Percentiles rank a stretch among this genome's conserved stretches.
These are phyloP conservation scores for Boletus patriciae DNA, from an alignment of 768 basidiomycete genomes.

Conservation along the genomic window DNA sequence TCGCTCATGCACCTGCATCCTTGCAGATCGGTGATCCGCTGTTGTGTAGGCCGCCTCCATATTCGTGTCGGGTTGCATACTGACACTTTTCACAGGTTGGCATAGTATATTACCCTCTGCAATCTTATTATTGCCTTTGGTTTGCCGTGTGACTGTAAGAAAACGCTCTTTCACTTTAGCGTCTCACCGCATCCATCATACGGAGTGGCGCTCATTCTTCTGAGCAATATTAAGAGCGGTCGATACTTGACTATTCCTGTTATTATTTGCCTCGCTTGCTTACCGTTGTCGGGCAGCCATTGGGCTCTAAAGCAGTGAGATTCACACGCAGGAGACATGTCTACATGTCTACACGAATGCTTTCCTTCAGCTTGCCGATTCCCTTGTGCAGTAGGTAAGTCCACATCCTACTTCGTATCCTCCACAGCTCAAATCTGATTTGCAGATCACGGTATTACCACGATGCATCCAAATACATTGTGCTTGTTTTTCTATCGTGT, in stretches of 20 bases:
- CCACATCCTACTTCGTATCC: background rate
- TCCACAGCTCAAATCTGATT: background rate
- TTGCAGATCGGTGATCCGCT: conserved; percentile 41
- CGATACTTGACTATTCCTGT: conserved; percentile 32
- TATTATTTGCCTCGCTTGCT: conserved; percentile 42
- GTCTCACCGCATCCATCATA: conserved; percentile 55
- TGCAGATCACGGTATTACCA: background rate
- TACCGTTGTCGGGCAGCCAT: conserved; percentile 26
- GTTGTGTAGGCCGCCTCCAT: conserved; percentile 39
- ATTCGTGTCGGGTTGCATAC: conserved; percentile 19
- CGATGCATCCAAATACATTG: conserved; percentile 4
- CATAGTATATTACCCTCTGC: conserved; percentile 37
- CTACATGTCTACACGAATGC: background rate
- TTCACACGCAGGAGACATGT: conserved; percentile 55
- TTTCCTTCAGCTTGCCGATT: background rate
- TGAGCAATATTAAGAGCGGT: conserved; percentile 61
- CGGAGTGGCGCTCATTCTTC: conserved; percentile 82
- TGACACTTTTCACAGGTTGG: conserved; percentile 25
- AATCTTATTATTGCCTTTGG: conserved; percentile 26
- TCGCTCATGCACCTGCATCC: conserved; percentile 5
- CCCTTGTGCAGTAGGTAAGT: conserved; percentile 20
- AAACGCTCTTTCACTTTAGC: conserved; percentile 83
- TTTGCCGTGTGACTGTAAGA: conserved; percentile 10
- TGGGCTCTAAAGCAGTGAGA: conserved; percentile 38
- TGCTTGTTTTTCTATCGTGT: background rate